A percentile compares a stretch with the other conserved stretches of the same genome.
Conservation (phyloP, 495 filamentous ascomycete species). For the Opeltia flavorubescens region DNA sequence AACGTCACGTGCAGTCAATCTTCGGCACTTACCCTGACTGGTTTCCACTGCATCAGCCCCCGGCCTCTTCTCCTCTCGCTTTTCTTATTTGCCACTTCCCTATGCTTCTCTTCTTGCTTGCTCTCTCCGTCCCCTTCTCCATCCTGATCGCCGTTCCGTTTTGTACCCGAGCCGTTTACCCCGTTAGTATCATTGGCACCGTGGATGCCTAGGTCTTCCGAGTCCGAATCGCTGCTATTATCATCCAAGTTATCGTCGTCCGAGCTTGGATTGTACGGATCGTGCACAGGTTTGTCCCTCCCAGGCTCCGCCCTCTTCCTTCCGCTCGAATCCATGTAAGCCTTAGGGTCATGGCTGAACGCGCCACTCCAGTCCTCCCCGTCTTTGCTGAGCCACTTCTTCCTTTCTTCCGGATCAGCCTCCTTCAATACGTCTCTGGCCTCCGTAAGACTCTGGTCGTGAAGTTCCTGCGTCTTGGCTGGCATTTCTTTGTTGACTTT, state of each 20-base stretch:
- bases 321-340: slow-evolving; percentile 35
- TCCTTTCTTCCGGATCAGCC: slow-evolving; percentile 52
- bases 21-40: slow-evolving; percentile 24
- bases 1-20: no score
- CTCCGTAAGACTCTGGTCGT: slow-evolving; percentile 63
- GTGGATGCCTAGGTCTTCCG: slow-evolving; percentile 33
- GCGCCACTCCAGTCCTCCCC: slow-evolving; percentile 85
- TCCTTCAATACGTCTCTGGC: slow-evolving; percentile 66
- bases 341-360: slow-evolving; percentile 53
- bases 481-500: slow-evolving; percentile 57
- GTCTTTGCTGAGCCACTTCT: slow-evolving; percentile 63
- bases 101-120: slow-evolving; percentile 13
- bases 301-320: slow-evolving; percentile 41
- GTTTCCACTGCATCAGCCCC: slow-evolving; percentile 41
- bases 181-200: slow-evolving; percentile 22
- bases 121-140: slow-evolving; percentile 14
- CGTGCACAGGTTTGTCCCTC: slow-evolving; percentile 37
- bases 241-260: slow-evolving; percentile 26
- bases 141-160: background rate
- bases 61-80: slow-evolving; percentile 38
- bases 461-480: slow-evolving; percentile 48
- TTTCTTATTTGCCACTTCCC: slow-evolving; percentile 27
- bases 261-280: slow-evolving; percentile 38
- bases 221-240: slow-evolving; percentile 23
- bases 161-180: slow-evolving; percentile 6